Conservation (phyloP, 805 yeast genomes). For the Pachysolen tannophilus region DNA sequence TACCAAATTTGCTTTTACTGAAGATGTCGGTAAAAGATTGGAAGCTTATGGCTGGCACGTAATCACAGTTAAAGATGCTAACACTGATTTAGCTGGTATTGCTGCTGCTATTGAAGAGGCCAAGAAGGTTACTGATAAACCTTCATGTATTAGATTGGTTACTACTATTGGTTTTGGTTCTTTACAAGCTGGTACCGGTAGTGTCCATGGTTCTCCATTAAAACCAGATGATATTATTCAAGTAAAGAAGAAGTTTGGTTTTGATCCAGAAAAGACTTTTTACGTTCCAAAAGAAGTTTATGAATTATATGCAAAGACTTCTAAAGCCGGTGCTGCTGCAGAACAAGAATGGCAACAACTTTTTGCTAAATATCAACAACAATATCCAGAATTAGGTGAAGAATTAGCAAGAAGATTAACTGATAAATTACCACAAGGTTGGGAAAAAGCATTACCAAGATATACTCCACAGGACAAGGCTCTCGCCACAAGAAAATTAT, state of each 20-base stretch:
- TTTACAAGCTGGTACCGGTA: conserved; percentile 70
- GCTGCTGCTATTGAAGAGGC: conserved; percentile 73
- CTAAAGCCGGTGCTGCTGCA: conserved; percentile 53
- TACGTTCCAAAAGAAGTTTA: conserved; percentile 78
- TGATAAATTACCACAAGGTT: conserved; percentile 72
- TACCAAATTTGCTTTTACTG: conserved; percentile 86
- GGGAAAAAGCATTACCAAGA: conserved; percentile 72
- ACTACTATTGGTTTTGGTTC: conserved; percentile 97
- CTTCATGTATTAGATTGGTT: conserved; percentile 79
- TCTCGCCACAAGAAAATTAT: conserved; percentile 89
- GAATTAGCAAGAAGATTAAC: conserved; percentile 73
- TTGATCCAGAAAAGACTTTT: conserved; percentile 78
- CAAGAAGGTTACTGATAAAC: conserved; percentile 70
- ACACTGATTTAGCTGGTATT: conserved; percentile 68
- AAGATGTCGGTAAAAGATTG: conserved; percentile 78
- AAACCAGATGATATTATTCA: conserved; percentile 88
- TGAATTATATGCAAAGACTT: conserved; percentile 53
- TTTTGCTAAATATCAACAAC: conserved; percentile 50
- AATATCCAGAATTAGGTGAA: conserved; percentile 72
- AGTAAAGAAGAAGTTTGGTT: conserved; percentile 77
- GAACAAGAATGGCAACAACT: conserved; percentile 71
- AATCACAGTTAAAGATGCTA: conserved; percentile 68
- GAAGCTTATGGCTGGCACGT: conserved; percentile 95
- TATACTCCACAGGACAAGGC: conserved; percentile 75
- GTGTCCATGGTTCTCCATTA: conserved; percentile 95